A percentile compares a stretch with the other conserved stretches of the same genome.
These are phyloP conservation scores for Microascus cirrosus DNA, from an alignment of 2,329 filamentous ascomycete species.

Conservation along the genomic window DNA sequence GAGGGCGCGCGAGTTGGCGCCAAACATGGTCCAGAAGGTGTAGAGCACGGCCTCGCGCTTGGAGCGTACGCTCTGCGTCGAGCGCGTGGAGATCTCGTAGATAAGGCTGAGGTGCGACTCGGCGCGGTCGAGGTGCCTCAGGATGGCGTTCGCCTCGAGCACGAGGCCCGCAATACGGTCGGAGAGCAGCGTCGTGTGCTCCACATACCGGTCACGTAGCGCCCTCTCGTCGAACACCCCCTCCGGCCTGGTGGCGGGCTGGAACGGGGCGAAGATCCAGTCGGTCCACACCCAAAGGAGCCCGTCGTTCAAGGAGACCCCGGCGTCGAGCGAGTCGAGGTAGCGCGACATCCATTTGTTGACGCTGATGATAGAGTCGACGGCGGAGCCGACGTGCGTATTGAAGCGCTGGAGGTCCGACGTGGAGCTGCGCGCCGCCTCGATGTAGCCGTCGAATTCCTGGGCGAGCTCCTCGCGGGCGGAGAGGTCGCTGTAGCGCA, in stretches of 20 bases:
- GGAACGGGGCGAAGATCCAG: slow-evolving; percentile 51
- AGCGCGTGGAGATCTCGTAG: slow-evolving; percentile 54
- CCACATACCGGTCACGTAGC: slow-evolving; percentile 63
- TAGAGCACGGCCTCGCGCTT: slow-evolving; percentile 56
- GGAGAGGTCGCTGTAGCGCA: slow-evolving; percentile 58
- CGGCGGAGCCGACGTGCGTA: slow-evolving; percentile 59
- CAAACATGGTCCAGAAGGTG: slow-evolving; percentile 63
- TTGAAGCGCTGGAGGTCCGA: slow-evolving; percentile 65
- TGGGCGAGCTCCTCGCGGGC: slow-evolving; percentile 59
- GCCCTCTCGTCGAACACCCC: slow-evolving; percentile 31
- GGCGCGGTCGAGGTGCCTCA: slow-evolving; percentile 53
- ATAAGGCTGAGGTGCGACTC: slow-evolving; percentile 62
- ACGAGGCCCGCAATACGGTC: slow-evolving; percentile 60
- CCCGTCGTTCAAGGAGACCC: neutral
- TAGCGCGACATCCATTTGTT: slow-evolving; percentile 66
- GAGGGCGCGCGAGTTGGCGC: slow-evolving; percentile 52
- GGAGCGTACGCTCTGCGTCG: slow-evolving; percentile 45
- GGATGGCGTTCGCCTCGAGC: slow-evolving; percentile 55
- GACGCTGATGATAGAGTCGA: slow-evolving; percentile 64
- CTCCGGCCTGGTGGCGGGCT: slow-evolving; percentile 24
- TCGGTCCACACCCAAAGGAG: slow-evolving; percentile 24
- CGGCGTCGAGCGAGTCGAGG: slow-evolving; percentile 36
- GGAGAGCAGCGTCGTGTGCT: slow-evolving; percentile 59
- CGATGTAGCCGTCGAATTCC: slow-evolving; percentile 68
- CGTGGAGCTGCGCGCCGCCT: slow-evolving; percentile 52